phyloP scores from a whole-genome alignment of 2,329 filamentous ascomycete genomes.

The Cladosporium colombiae region DNA sequence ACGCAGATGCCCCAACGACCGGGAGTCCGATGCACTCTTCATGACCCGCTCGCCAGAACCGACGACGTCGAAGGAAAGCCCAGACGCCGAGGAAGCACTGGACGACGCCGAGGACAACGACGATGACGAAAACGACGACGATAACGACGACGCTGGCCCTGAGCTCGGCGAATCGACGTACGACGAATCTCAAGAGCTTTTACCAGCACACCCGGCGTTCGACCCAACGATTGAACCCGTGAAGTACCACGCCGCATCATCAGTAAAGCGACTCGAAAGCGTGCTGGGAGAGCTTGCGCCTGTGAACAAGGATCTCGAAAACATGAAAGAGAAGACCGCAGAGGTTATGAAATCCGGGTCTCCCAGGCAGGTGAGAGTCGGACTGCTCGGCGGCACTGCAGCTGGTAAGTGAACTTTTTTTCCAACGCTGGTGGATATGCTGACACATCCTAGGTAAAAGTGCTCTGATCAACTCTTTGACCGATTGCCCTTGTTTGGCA shows the following conservation, averaged over 20 bases:
- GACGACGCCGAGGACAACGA: background rate
- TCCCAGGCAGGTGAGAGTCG: background rate
- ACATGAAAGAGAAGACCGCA: background rate
- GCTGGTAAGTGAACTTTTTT: background rate
- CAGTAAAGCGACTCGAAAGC: too few relatives aligned
- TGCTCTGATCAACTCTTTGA: constrained; percentile 30
- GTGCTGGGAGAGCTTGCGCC: background rate
- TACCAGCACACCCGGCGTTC: background rate
- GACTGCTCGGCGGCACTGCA: background rate
- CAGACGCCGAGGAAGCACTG: background rate
- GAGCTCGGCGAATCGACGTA: background rate
- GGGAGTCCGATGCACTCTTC: background rate
- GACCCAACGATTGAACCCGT: too few relatives aligned
- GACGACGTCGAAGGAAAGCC: background rate
- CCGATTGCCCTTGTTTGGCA: constrained; percentile 26
- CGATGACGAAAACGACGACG: background rate
- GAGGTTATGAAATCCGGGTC: background rate
- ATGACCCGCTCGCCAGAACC: background rate
- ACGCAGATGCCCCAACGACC: background rate
- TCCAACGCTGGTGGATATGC: background rate
- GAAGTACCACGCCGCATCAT: too few relatives aligned
- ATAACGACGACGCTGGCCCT: background rate
- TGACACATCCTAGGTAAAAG: constrained; percentile 27
- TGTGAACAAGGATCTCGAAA: background rate
- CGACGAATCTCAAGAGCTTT: background rate